Evolutionary conservation across 2,329 filamentous ascomycete genomes (phyloP), one percentile per base, ranked within the genome.

Genomic region (Alternaria burnsii): DNA sequence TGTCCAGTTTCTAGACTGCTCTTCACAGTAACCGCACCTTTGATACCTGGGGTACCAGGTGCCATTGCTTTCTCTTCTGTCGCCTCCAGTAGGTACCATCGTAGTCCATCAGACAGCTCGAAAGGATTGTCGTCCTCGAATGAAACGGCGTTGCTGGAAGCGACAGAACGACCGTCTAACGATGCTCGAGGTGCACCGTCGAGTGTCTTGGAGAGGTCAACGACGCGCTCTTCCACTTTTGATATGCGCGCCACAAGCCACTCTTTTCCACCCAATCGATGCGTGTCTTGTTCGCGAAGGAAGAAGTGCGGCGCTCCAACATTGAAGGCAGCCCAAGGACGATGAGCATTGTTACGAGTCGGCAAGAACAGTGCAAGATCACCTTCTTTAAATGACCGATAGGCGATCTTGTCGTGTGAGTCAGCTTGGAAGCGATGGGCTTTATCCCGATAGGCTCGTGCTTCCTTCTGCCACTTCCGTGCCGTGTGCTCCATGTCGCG

Each of bases 311-410:
- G 95, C 61, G 94, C 97, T 1, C 94, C 94, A 32, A 99, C 92
- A 72, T 99, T 99, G 85, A 99, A 99, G 0, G 95, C 95, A 5
- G 95, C 95, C 95, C 95, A 99, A 0, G 95, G 94, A 16, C 94
- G 91, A 5, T 93, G 95, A 38, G 91, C 92, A 79, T 98, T 94
- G 75, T 97, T 98, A 36, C 94, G 87, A 0, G 95, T 99, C 0
- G 95, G 95, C 41, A 99, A 82, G 82, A 99, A 99, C 2, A 99
- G 81, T 12, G 94, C 95, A 14, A 99, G 85, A 74, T 99, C 95
- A 8, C 95, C 94, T 78, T 97, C 94, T 75, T 97, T 98, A 83
- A 99, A 99, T 52, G 94, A 90, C 62, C 91, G 90, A 76, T 95
- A 97, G 2, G 95, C 94, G 74, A 99, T 97, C 82, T 98, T 98